phyloP scores from a whole-genome alignment of 2,329 filamentous ascomycete species.

The Leptographium flavum region DNA sequence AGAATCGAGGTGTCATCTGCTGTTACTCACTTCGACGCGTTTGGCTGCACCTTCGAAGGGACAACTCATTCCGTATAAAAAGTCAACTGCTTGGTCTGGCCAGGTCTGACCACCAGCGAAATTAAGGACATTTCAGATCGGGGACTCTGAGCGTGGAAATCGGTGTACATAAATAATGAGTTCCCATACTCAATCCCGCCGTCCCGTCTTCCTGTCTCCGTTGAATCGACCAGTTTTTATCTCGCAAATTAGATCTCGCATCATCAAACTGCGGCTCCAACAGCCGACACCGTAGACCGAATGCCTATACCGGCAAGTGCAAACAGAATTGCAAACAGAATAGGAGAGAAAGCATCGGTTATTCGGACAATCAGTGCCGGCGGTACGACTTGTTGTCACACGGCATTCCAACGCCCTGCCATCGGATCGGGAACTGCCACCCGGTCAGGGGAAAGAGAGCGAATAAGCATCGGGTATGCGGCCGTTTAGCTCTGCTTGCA shows the following conservation, averaged over 20 bases:
- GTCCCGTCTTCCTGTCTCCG: not conserved
- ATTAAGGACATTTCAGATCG: not conserved
- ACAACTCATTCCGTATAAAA: no score
- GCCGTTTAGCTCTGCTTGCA: slow-evolving; percentile 74
- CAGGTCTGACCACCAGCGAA: no score
- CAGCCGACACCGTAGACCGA: not conserved
- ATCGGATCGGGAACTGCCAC: not conserved
- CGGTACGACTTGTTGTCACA: not conserved
- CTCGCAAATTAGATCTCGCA: not conserved
- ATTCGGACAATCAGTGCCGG: not conserved
- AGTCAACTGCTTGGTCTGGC: no score
- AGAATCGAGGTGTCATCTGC: not conserved
- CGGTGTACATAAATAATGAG: not conserved
- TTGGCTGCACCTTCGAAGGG: no score
- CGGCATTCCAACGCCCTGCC: not conserved
- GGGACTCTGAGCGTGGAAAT: not conserved
- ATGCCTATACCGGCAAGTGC: not conserved
- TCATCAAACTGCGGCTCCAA: not conserved
- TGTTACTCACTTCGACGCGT: no score
- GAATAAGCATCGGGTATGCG: not conserved
- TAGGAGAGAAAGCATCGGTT: not conserved
- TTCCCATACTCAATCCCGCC: not conserved
- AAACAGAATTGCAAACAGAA: not conserved
- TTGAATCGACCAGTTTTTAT: not conserved
- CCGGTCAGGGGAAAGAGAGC: not conserved